Evolutionary conservation across 1,284 basidiomycete genomes (phyloP).

Genomic region (Cutaneotrichosporon daszewskae): DNA sequence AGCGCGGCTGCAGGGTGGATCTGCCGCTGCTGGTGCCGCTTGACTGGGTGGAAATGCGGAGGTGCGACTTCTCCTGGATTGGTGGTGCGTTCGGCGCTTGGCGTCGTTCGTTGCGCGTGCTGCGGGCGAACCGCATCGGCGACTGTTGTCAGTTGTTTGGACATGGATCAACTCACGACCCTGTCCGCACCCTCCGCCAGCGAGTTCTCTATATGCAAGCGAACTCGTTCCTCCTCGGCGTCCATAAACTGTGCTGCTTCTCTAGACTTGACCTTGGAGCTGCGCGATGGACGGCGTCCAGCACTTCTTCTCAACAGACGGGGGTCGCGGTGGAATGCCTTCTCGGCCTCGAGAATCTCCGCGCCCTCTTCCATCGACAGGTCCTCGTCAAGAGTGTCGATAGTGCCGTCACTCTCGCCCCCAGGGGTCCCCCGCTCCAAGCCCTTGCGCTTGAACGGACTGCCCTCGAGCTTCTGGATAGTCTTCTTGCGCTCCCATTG

Average conservation of each 20-base stretch:
- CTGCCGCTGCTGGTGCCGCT: too few relatives aligned
- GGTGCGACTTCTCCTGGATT: constrained; percentile 40
- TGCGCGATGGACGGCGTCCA: too few relatives aligned
- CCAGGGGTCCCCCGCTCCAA: background rate
- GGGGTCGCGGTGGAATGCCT: too few relatives aligned
- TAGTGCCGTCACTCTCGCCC: constrained; percentile 29
- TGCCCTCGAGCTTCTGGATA: constrained; percentile 76
- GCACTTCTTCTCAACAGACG: too few relatives aligned
- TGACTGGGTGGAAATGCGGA: constrained; percentile 25
- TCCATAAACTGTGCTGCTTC: too few relatives aligned
- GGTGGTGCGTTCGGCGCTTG: constrained; percentile 28
- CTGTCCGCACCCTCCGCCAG: constrained; percentile 64
- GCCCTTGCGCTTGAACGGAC: constrained; percentile 21
- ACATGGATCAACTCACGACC: constrained; percentile 25
- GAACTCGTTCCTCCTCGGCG: constrained; percentile 77
- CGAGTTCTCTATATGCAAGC: constrained; percentile 76
- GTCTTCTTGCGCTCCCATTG: constrained; percentile 80
- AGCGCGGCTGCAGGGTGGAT: constrained; percentile 40
- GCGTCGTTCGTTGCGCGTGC: constrained; percentile 23
- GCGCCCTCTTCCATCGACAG: constrained; percentile 46
- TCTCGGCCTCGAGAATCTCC: constrained; percentile 44
- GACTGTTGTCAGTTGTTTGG: constrained; percentile 13
- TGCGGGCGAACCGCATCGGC: constrained; percentile 19
- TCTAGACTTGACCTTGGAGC: too few relatives aligned
- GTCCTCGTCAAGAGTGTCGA: constrained; percentile 37